Percentiles rank a stretch among this genome's conserved stretches.
phyloP scores from a whole-genome alignment of 495 filamentous ascomycete genomes.

The Bombardia bombarda region DNA sequence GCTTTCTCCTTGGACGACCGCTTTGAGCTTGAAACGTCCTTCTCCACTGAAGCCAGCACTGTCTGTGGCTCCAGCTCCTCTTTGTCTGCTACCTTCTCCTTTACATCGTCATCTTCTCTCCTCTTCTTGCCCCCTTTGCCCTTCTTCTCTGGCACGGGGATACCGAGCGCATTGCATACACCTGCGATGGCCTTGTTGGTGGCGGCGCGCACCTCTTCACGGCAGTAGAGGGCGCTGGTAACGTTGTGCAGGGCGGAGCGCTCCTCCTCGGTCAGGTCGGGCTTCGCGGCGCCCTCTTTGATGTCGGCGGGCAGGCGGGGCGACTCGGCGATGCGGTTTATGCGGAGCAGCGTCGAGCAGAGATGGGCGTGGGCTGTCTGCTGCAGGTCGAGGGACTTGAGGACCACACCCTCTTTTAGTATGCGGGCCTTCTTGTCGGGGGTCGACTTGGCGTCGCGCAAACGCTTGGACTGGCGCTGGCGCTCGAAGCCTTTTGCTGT shows the following conservation, averaged over 20 bases:
- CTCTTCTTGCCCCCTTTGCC: constrained; percentile 16
- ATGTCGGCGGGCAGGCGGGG: constrained; percentile 41
- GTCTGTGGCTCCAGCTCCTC: not conserved
- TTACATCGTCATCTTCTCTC: not conserved
- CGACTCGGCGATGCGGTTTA: constrained; percentile 56
- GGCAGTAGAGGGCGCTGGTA: constrained; percentile 69
- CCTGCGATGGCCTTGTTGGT: constrained; percentile 53
- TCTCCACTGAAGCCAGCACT: not conserved
- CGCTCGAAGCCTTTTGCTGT: constrained; percentile 79
- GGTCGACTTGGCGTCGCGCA: constrained; percentile 56
- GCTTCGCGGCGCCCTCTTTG: constrained; percentile 37
- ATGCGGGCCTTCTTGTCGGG: constrained; percentile 47
- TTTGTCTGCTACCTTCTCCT: not conserved
- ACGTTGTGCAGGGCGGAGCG: constrained; percentile 58
- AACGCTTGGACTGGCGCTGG: constrained; percentile 73
- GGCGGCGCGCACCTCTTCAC: constrained; percentile 61
- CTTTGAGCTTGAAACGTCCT: not conserved
- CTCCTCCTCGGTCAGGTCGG: constrained; percentile 40
- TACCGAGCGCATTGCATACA: constrained; percentile 52
- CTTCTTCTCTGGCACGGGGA: constrained; percentile 43
- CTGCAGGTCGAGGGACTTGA: constrained; percentile 66
- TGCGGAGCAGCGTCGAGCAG: constrained; percentile 64
- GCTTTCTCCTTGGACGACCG: constrained; percentile 1
- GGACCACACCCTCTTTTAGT: constrained; percentile 62
- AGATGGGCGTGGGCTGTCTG: constrained; percentile 61